phyloP scores from a whole-genome alignment of 805 yeast genomes.

The Komagataella pseudopastoris region DNA sequence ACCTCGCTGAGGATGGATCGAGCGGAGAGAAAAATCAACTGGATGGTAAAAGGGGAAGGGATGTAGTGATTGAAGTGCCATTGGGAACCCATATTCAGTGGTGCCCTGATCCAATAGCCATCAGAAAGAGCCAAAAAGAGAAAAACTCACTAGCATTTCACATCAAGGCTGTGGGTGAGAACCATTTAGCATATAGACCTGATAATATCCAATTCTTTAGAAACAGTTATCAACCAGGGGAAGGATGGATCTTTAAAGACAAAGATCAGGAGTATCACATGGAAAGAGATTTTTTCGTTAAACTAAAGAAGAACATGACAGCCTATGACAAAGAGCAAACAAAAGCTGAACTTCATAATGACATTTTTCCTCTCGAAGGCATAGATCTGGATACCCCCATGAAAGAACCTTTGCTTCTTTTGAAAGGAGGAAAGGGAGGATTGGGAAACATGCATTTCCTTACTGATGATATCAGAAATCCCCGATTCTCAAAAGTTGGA shows the following conservation, averaged over 20 bases:
- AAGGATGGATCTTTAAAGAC: slow-evolving; percentile 84
- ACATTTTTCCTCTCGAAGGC: slow-evolving; percentile 73
- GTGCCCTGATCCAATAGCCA: slow-evolving; percentile 59
- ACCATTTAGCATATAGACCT: slow-evolving; percentile 15
- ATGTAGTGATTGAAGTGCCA: slow-evolving; percentile 74
- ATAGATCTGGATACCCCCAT: slow-evolving; percentile 54
- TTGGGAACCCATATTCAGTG: slow-evolving; percentile 81
- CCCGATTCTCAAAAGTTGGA: slow-evolving; percentile 77
- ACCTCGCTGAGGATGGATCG: slow-evolving; percentile 60
- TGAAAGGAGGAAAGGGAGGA: slow-evolving; percentile 89
- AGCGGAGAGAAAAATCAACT: slow-evolving; percentile 65
- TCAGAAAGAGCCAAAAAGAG: slow-evolving; percentile 16
- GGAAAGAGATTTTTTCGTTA: slow-evolving; percentile 50
- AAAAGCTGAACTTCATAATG: slow-evolving; percentile 44
- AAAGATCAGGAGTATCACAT: slow-evolving; percentile 58
- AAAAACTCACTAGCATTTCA: slow-evolving; percentile 12
- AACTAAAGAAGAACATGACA: slow-evolving; percentile 48
- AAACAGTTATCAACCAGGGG: slow-evolving; percentile 49
- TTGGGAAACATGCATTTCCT: slow-evolving; percentile 93
- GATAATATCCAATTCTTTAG: slow-evolving; percentile 48
- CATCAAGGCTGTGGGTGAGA: slow-evolving; percentile 13
- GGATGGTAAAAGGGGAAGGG: slow-evolving; percentile 79
- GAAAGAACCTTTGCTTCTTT: slow-evolving; percentile 49
- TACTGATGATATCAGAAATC: slow-evolving; percentile 74
- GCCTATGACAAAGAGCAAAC: slow-evolving; percentile 48